Evolutionary conservation across 2,329 filamentous ascomycete species (phyloP).

Genomic region (Cladosporium velox): DNA sequence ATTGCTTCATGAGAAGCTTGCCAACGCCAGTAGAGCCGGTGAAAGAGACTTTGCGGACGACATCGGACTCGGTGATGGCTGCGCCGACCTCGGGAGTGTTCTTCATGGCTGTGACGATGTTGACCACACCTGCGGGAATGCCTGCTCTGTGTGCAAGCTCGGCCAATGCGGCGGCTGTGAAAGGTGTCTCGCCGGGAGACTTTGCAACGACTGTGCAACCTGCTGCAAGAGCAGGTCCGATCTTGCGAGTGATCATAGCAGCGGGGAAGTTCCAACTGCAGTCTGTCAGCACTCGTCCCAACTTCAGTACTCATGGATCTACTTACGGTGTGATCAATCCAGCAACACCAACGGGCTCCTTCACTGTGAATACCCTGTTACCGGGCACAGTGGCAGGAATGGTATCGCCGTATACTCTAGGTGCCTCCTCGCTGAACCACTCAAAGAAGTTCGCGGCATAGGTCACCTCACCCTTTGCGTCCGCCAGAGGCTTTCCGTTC

Average conservation of each 20-base stretch:
- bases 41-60: constrained; percentile 88
- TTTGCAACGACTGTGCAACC: constrained; percentile 94
- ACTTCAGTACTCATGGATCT: background rate
- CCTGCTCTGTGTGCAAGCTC: constrained; percentile 86
- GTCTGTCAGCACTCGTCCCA: background rate
- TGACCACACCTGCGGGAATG: constrained; percentile 86
- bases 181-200: constrained; percentile 87
- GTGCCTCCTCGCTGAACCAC: constrained; percentile 81
- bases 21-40: constrained; percentile 73
- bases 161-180: constrained; percentile 82
- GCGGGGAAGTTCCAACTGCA: constrained; percentile 71
- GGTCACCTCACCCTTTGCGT: constrained; percentile 70
- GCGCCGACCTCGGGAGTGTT: constrained; percentile 81
- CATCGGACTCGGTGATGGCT: constrained; percentile 72
- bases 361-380: constrained; percentile 75
- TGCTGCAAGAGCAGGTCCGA: constrained; percentile 69
- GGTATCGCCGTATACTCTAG: constrained; percentile 71
- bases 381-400: constrained; percentile 69
- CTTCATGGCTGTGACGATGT: constrained; percentile 76
- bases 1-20: constrained; percentile 86
- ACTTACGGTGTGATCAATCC: constrained; percentile 71
- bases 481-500: constrained; percentile 80
- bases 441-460: constrained; percentile 77
- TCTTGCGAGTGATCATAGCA: constrained; percentile 52
- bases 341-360: constrained; percentile 82